phyloP scores from a whole-genome alignment of 1,284 basidiomycete species.

The Pseudozyma flocculosa region DNA sequence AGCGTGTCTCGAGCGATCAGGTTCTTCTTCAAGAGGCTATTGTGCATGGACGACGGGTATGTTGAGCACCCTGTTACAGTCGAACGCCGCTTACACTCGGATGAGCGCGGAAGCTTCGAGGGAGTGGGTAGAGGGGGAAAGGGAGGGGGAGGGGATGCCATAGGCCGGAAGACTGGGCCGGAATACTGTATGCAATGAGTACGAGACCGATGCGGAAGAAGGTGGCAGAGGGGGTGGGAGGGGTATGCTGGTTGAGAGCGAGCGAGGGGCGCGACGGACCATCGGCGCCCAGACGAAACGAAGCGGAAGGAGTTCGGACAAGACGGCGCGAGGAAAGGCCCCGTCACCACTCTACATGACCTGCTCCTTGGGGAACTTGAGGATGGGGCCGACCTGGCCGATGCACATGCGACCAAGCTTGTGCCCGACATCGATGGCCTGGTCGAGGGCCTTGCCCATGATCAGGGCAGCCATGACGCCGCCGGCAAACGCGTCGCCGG shows the following conservation, averaged over 20 bases:
- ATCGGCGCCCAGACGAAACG: too few relatives aligned
- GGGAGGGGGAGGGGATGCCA: constrained; percentile 3
- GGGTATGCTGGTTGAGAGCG: background rate
- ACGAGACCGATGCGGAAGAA: constrained; percentile 3
- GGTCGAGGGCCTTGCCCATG: constrained; percentile 75
- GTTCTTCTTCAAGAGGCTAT: too few relatives aligned
- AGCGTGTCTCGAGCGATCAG: too few relatives aligned
- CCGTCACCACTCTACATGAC: constrained; percentile 45
- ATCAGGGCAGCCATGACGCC: constrained; percentile 88
- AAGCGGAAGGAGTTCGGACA: background rate
- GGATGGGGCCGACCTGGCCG: constrained; percentile 68
- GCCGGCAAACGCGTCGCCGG: constrained; percentile 99
- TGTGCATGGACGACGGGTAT: too few relatives aligned
- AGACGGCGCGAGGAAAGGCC: background rate
- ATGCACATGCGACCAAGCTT: constrained; percentile 85
- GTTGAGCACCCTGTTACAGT: constrained; percentile 28
- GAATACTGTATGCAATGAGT: too few relatives aligned
- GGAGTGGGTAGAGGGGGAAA: background rate
- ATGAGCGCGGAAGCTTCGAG: too few relatives aligned
- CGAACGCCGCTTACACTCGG: too few relatives aligned
- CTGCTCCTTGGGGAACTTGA: constrained; percentile 55
- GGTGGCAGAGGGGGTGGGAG: too few relatives aligned
- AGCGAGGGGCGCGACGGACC: too few relatives aligned
- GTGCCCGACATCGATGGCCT: constrained; percentile 83
- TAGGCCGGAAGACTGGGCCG: too few relatives aligned